Percentiles rank a stretch among this genome's conserved stretches.
Conservation (phyloP, 768 basidiomycete species). For the Collybia mongolica region DNA sequence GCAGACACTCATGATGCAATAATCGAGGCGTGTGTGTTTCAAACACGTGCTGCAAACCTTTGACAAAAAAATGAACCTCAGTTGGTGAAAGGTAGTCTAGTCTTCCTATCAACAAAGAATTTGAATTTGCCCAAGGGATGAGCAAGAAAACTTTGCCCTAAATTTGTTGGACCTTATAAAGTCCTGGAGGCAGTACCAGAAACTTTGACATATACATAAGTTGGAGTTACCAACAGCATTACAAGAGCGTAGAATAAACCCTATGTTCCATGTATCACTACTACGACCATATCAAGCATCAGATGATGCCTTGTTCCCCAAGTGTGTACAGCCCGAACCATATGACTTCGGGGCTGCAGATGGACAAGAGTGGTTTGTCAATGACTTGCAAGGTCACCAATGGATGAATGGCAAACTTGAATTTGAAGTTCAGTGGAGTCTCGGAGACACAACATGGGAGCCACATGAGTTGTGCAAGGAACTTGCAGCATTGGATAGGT, state of each 20-base stretch:
- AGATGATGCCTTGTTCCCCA: conserved; percentile 33
- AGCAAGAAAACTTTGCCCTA: conserved; percentile 30
- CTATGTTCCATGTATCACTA: conserved; percentile 31
- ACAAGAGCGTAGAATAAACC: conserved; percentile 21
- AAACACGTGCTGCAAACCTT: conserved; percentile 29
- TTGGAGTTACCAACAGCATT: not conserved
- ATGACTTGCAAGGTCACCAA: conserved; percentile 2
- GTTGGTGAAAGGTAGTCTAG: conserved; percentile 23
- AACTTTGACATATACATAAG: conserved; percentile 21
- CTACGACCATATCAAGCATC: conserved; percentile 24
- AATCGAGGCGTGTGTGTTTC: conserved; percentile 26
- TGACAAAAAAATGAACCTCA: conserved; percentile 9
- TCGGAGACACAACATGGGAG: conserved; percentile 3
- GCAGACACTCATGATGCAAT: conserved; percentile 34
- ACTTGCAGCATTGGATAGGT: conserved; percentile 25
- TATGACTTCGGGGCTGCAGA: conserved; percentile 1
- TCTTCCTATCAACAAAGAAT: conserved; percentile 34
- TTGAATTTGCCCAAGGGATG: conserved; percentile 25
- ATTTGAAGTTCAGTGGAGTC: conserved; percentile 4
- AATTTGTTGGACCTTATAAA: conserved; percentile 35
- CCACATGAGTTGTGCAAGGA: conserved; percentile 18
- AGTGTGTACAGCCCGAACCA: conserved; percentile 11
- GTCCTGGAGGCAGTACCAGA: conserved; percentile 16
- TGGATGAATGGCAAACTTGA: not conserved
- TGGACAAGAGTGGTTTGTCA: conserved; percentile 7